Percentiles rank a stretch among this genome's conserved stretches.
Conservation (phyloP, 1,284 basidiomycete genomes). For the Ustilago shanxiensis region DNA sequence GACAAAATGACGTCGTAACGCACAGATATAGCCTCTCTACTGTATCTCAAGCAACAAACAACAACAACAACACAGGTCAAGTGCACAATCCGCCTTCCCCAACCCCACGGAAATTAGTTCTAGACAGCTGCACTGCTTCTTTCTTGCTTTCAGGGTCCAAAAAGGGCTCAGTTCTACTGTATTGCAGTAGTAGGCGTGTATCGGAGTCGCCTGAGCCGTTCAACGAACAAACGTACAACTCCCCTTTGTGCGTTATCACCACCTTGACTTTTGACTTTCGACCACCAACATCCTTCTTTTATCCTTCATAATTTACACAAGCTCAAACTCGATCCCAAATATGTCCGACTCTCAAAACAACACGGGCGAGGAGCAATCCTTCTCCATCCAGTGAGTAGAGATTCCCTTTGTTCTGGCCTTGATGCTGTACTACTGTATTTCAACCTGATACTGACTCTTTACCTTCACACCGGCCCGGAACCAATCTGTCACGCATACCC, state of each 20-base stretch:
- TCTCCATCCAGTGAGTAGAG: conserved; percentile 59
- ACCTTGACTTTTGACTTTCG: background rate
- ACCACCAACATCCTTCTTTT: conserved; percentile 16
- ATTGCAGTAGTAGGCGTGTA: too few species aligned
- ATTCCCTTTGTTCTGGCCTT: too few species aligned
- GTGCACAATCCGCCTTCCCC: background rate
- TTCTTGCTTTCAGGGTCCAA: conserved; percentile 1
- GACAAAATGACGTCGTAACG: conserved; percentile 19
- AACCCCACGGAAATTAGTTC: too few species aligned
- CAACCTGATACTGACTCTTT: conserved; percentile 10
- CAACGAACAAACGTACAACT: too few species aligned
- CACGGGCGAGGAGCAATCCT: conserved; percentile 56
- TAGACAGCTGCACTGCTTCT: conserved; percentile 4
- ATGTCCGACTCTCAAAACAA: conserved; percentile 55
- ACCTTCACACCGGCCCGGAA: background rate
- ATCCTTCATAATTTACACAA: background rate
- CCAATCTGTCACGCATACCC: background rate
- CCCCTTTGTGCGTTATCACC: conserved; percentile 5
- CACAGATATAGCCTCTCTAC: background rate
- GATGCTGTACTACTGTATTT: background rate
- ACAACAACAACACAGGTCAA: background rate
- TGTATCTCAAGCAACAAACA: background rate
- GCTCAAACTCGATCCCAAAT: conserved; percentile 4
- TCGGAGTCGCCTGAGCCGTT: too few species aligned
- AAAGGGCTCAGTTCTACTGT: background rate